These are phyloP conservation scores for Mortierella sp. DNA, from an alignment of 371 early-diverging fungal species.

Conservation along the genomic window DNA sequence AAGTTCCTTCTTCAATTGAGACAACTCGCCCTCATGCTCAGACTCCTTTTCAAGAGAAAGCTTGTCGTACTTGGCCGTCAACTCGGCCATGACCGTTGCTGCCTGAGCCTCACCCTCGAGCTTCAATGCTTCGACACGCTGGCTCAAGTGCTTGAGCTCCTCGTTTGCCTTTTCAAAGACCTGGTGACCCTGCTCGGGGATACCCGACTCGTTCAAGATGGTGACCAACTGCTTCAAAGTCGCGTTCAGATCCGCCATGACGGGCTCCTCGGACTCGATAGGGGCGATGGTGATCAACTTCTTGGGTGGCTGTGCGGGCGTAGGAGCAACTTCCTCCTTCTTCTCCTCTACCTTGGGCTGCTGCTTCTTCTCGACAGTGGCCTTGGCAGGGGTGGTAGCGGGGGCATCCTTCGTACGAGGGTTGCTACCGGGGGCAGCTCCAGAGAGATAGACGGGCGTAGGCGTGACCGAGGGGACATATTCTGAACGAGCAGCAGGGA, in stretches of 20 bases:
- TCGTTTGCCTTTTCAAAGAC: constrained; percentile 53
- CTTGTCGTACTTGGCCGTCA: constrained; percentile 46
- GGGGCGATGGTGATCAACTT: constrained; percentile 44
- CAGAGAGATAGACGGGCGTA: constrained; percentile 36
- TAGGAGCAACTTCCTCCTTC: constrained; percentile 15
- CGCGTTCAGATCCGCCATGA: constrained; percentile 50
- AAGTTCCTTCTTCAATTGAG: constrained; percentile 55
- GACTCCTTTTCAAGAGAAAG: constrained; percentile 34
- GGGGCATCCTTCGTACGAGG: background rate
- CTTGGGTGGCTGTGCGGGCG: constrained; percentile 22
- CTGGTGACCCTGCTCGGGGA: constrained; percentile 52
- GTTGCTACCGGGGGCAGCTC: constrained; percentile 38
- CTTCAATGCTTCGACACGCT: constrained; percentile 51
- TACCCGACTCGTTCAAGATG: constrained; percentile 52
- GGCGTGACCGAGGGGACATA: constrained; percentile 44
- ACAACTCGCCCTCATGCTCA: constrained; percentile 48
- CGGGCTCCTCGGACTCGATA: constrained; percentile 51
- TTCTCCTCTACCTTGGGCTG: constrained; percentile 13
- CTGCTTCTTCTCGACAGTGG: constrained; percentile 10
- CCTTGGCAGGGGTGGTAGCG: constrained; percentile 13
- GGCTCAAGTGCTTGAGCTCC: constrained; percentile 47
- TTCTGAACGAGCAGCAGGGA: constrained; percentile 35
- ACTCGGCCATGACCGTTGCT: constrained; percentile 49
- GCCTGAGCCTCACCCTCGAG: constrained; percentile 54
- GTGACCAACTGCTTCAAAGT: constrained; percentile 43